Conservation (phyloP, 129 eudicot species). For the Tagetes erecta region DNA sequence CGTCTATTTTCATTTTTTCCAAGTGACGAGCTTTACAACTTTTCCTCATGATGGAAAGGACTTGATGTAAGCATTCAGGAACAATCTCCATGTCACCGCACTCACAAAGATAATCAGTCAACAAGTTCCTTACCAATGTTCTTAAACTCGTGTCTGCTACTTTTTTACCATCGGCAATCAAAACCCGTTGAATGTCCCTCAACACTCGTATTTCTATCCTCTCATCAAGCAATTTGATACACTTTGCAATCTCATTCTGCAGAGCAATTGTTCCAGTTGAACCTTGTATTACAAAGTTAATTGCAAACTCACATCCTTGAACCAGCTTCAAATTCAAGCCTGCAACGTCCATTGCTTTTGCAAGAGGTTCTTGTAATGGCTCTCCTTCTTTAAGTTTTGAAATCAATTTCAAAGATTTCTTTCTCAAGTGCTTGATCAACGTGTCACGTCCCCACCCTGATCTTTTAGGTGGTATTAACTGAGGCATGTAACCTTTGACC, state of each 20-base stretch:
- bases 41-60: conserved; percentile 46
- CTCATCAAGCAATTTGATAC: conserved; percentile 45
- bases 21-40: conserved; percentile 19
- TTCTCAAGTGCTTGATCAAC: conserved; percentile 37
- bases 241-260: conserved; percentile 60
- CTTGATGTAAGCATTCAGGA: conserved; percentile 45
- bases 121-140: conserved; percentile 40
- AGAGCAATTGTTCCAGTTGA: conserved; percentile 44
- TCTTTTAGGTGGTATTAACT: conserved; percentile 30
- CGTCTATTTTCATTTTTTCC: conserved; percentile 41
- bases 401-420: conserved; percentile 38
- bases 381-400: conserved; percentile 42
- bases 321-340: conserved; percentile 45
- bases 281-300: conserved; percentile 40
- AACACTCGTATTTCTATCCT: conserved; percentile 39
- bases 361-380: conserved; percentile 46
- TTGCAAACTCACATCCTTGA: conserved; percentile 32
- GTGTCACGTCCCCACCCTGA: conserved; percentile 32
- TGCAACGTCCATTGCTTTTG: conserved; percentile 64
- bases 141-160: conserved; percentile 36
- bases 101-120: conserved; percentile 73
- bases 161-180: conserved; percentile 46
- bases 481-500: conserved; percentile 45
- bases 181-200: conserved; percentile 33
- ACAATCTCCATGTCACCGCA: conserved; percentile 68